Percentiles rank a stretch among this genome's conserved stretches.
Conservation (phyloP, 495 filamentous ascomycete genomes). For the Penicillium antarcticum region DNA sequence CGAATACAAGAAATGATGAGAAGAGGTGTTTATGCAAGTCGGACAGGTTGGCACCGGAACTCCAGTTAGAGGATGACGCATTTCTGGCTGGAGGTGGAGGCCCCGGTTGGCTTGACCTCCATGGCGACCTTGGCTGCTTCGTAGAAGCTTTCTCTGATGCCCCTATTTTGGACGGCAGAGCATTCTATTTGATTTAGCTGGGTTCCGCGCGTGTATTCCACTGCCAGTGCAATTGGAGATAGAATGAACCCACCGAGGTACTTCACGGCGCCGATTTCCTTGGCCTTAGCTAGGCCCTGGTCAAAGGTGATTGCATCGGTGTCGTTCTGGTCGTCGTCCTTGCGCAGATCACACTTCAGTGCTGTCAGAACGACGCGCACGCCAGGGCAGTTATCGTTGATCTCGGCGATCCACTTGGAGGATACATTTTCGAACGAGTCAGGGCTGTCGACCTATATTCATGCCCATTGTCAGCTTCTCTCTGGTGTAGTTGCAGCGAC, state of each 20-base stretch:
- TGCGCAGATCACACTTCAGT: slow-evolving; percentile 92
- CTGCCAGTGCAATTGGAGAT: no score
- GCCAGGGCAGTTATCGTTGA: slow-evolving; percentile 92
- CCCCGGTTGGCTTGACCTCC: slow-evolving; percentile 64
- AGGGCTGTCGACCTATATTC: slow-evolving; percentile 71
- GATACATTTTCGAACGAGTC: slow-evolving; percentile 98
- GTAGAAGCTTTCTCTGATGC: slow-evolving; percentile 97
- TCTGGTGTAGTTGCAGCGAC: not conserved
- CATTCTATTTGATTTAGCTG: slow-evolving; percentile 61
- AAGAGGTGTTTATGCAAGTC: not conserved
- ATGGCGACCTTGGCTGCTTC: slow-evolving; percentile 97
- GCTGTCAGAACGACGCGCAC: slow-evolving; percentile 95
- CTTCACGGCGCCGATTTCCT: slow-evolving; percentile 80
- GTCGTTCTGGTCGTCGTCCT: slow-evolving; percentile 58
- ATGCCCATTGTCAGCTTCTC: slow-evolving; percentile 8
- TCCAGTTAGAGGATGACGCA: slow-evolving; percentile 35
- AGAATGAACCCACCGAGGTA: slow-evolving; percentile 65
- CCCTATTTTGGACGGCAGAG: slow-evolving; percentile 94
- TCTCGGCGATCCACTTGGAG: slow-evolving; percentile 96
- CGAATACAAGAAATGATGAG: not conserved
- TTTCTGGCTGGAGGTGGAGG: slow-evolving; percentile 28
- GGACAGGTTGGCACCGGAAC: not conserved
- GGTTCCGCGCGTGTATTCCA: no score
- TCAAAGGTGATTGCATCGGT: slow-evolving; percentile 81
- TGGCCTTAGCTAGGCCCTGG: slow-evolving; percentile 87